Evolutionary conservation across 371 early-diverging fungal genomes (phyloP).

Genomic region (Dichotomocladium elegans): DNA sequence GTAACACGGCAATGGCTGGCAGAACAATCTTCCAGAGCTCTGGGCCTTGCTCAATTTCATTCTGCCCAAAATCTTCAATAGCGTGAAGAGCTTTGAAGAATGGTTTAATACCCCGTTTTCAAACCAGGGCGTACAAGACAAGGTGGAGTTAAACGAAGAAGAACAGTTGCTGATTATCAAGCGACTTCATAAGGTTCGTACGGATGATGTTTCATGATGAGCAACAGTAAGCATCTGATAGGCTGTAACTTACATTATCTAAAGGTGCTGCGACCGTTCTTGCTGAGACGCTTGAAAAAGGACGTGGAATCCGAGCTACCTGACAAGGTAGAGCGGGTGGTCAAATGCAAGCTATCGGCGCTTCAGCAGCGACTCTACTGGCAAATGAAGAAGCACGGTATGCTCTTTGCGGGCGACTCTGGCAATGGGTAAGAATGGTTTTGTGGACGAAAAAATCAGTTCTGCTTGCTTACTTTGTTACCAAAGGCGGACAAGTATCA

Average conservation of each 20-base stretch:
- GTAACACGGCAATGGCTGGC: neutral
- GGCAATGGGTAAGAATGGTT: neutral
- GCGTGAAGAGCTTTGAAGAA: slow-evolving; percentile 94
- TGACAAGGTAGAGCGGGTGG: slow-evolving; percentile 97
- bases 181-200: slow-evolving; percentile 87
- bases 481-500: slow-evolving; percentile 58
- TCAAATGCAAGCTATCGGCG: slow-evolving; percentile 90
- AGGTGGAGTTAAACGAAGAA: slow-evolving; percentile 94
- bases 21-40: slow-evolving; percentile 98
- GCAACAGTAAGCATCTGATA: neutral
- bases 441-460: neutral
- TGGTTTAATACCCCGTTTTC: slow-evolving; percentile 98
- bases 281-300: slow-evolving; percentile 97
- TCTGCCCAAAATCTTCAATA: slow-evolving; percentile 94
- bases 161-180: slow-evolving; percentile 95
- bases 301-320: slow-evolving; percentile 99
- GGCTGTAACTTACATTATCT: too few relatives aligned
- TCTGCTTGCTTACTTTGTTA: neutral
- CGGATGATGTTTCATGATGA: neutral
- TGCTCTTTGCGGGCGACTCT: slow-evolving; percentile 45
- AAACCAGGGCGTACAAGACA: slow-evolving; percentile 80
- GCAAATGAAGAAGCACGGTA: slow-evolving; percentile 76
- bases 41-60: slow-evolving; percentile 99
- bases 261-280: slow-evolving; percentile 96
- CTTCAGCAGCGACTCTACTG: slow-evolving; percentile 76